Base-by-base conservation (phyloP, 2,329 filamentous ascomycete genomes). In the Ciborinia camelliae region DNA sequence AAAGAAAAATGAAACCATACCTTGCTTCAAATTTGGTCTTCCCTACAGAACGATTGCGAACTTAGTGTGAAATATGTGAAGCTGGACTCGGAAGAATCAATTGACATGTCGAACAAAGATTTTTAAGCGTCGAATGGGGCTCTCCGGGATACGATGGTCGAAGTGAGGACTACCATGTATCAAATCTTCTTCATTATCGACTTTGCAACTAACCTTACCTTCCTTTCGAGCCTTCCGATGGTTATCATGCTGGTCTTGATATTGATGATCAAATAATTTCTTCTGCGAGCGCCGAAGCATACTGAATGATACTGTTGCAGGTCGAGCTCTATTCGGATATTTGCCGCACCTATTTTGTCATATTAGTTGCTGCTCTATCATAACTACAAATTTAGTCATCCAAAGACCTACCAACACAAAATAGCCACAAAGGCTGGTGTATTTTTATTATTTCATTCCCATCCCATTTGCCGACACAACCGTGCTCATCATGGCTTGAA, bases 1-100 rank as follows among this genome's bases (percentile, higher is more conserved):
- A 51, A 26, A 63, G 52, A 58, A 63, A 4, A 58, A 58, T 50
- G 28, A 63, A 51, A 63, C 39, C 62, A 50, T 23, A 47, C 53
- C 50, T 58, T 63, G 62, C 62, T 53, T 51, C 62, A 59, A 48
- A 15, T 30, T 26, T 7, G 45, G 45, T 41, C 23, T 35, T 50
- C 20, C 20, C 14, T 50, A 35, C 14, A 37, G 23, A 51, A 37
- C 45, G 32, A 51, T 39, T 50, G n/a, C 30, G 39, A 51, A 41
- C n/a, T 50, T 60, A 26, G 15, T 43, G 62, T 63, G 52, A 63
- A 23, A 32, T 58, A 12, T 51, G 62, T 58, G 43, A 58, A 50
- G n/a, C 26, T 43, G 43, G 37, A 28, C 32, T 28, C 28, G 30
- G 41, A 35, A 60, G 43, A 45, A 60, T 51, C 18, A 28, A 28